Base-by-base conservation (phyloP, 2,329 filamentous ascomycete species). In the Pseudocercospora musae region DNA sequence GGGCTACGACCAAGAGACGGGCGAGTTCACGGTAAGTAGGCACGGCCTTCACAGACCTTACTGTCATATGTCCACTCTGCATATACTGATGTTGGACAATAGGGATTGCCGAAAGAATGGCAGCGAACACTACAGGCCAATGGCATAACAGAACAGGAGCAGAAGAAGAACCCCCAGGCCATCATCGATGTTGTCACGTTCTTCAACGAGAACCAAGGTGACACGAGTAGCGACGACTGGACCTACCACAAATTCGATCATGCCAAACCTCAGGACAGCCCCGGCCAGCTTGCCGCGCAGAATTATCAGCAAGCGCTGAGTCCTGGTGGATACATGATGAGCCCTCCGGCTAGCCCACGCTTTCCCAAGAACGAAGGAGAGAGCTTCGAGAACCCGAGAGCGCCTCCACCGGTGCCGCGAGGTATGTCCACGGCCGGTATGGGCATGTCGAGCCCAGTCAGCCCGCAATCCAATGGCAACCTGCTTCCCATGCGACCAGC, bases 191-290 rank as follows among this genome's bases (percentile, higher is more conserved):
- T 99, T 71, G 89, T 99, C 78, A 91, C 89, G 63, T 98, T 98
- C 76, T 98, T 96, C 82, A 96, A 97, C 77, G 94, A 96, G 79
- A 96, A 92, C 67, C 89, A 65, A n/a, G 60, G 91, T 25, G 91
- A 94, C 70, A 85, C 83, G 70, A 87, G 86, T 62, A 86, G 87
- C 65, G 92, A 97, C 74, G 91, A 96, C 73, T 90, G 91, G 71
- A 89, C 95, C 61, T 91, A 95, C 82, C 93, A 98, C 77, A 99
- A 99, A 77, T 97, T 99, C 76, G 92, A 96, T 72, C 88, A 96
- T 79, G 92, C 90, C 58, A 87, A 89, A 72, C 83, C 88, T 9
- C 79, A 80, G 61, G 77, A 79, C 66, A 77, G 74, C 72, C 78
- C 76, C 68, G 76, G 68, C 73, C 76, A 71, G 72, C 74, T 65